Evolutionary conservation across 169 alveolate species (phyloP), one percentile per base, ranked within the genome.

Genomic region (Babesia caballi): DNA sequence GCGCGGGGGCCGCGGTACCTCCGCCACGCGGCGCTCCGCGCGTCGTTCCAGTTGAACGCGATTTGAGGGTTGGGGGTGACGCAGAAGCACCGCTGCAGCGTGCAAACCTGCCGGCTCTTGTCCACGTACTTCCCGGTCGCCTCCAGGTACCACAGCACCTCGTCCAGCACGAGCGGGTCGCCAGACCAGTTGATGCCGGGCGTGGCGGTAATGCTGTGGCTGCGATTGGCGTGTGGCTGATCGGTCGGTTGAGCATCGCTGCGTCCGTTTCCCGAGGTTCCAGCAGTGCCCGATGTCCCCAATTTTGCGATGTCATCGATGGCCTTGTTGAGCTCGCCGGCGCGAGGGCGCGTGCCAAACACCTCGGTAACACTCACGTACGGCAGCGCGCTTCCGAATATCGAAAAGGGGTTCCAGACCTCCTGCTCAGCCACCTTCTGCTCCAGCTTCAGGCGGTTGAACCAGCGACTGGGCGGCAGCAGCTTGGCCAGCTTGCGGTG

Each of bases 361-460:
- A 91, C 89, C 46, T 91, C 93, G 27, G 84, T 71, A 47, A 89
- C 51, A 40, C 77, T 82, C 9, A 89, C 89, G n/a, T 81, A 73
- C 14, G 91, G 91, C 54, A 87, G 87, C 8, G 95, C 81, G 19
- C 93, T 85, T 28, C 94, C 95, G 59, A 91, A 91, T n/a, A 91
- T 86, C 3, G 95, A 89, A 49, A 91, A 91, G 14, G 95, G 95
- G 52, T 91, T 91, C 93, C 92, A 91, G 28, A 61, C 53, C 38
- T 84, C 82, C 73, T 91, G 95, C 51, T 61, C 85, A 27, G 66
- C 78, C 40, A 89, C 56, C 67, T 85, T 78, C 42, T 84, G 81
- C 46, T 72, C 38, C 28, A 88, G 66, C 52, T 88, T 88, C 21
- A 54, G 80, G 40, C 84, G 68, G 66, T 76, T 82, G 72, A 81